Base-by-base conservation (phyloP, 768 basidiomycete genomes). In the Amanita jacksonii region DNA sequence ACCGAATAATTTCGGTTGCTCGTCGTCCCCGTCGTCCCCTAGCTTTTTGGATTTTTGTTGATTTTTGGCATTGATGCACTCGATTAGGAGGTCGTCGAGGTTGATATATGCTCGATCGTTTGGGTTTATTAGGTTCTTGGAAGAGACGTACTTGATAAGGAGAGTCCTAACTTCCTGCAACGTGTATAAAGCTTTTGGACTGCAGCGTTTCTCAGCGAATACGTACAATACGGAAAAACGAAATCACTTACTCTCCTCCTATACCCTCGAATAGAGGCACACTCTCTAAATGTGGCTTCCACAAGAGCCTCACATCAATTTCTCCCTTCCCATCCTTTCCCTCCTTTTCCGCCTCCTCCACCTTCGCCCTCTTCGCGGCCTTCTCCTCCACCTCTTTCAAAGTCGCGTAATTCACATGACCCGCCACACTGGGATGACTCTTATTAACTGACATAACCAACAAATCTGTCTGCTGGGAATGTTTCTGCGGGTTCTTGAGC, bases 101-200 rank as follows among this genome's bases (percentile, higher is more conserved):
- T 83, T 77, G 55, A 93, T 70, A 51, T 79, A 84, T 20, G 76
- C 74, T 49, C 77, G 79, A 28, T 89, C 78, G 25, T 64, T 62
- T 0, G 69, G 60, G 54, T 90, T 89, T 50, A 81, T 67, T 15
- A 93, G 72, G 19, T 72, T 65, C 25, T 79, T 71, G 8, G 68
- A 52, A 16, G 67, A 53, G 35, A 93, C 68, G 56, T 93, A 92
- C 3, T 62, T 56, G 53, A 79, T 77, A 23, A 92, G 58, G 2
- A 74, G 50, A 8, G 68, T 51, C 47, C 72, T 74, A 53, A 91
- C 59, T 45, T 88, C 77, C 0, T 67, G 41, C 19, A 69, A 58
- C 5, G 72, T 70, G 60, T 82, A 89, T 4, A 81, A 50, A 2
- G 63, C 62, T 61, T 38, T 72, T 58, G 53, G 85, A 86, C 50